A percentile compares a stretch with the other conserved stretches of the same genome.
Conservation (phyloP, 352 stramenopile species). For the Pythium scleroteichum region DNA sequence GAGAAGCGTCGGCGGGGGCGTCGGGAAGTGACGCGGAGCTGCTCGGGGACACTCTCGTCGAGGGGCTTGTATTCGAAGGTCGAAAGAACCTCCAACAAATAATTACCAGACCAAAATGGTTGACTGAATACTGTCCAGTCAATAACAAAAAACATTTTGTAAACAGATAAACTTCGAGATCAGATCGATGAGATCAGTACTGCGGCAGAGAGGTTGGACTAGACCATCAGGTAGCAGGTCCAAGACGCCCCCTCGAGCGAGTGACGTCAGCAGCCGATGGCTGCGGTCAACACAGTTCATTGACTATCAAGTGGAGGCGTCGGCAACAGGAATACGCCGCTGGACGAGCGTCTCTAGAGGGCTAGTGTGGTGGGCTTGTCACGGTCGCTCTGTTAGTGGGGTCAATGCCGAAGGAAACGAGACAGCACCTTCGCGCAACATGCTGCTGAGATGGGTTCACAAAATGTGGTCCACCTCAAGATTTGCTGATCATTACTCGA, state of each 20-base stretch:
- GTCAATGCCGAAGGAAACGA: too few species aligned
- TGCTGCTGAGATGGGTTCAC: constrained; percentile 2
- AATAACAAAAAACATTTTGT: not conserved
- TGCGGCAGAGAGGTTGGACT: constrained; percentile 13
- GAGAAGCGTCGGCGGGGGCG: constrained; percentile 7
- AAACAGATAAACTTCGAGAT: not conserved
- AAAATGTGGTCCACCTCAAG: too few species aligned
- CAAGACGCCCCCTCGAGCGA: constrained; percentile 3
- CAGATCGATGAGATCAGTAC: not conserved
- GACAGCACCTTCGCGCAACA: not conserved
- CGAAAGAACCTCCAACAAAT: not conserved
- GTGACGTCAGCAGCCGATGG: constrained; percentile 1
- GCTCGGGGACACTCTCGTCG: not conserved
- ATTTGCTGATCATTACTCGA: too few species aligned
- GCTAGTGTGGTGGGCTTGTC: too few species aligned
- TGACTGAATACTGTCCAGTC: not conserved
- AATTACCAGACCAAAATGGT: not conserved
- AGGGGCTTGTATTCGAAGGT: constrained; percentile 14
- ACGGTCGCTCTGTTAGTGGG: too few species aligned
- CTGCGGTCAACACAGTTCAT: too few species aligned
- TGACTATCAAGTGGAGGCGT: too few species aligned
- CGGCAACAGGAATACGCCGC: too few species aligned
- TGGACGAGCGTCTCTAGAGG: too few species aligned
- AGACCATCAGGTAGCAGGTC: not conserved
- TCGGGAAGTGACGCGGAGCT: constrained; percentile 8